A percentile compares a stretch with the other conserved stretches of the same genome.
Evolutionary conservation across 495 filamentous ascomycete genomes (phyloP).

Genomic region (Penicillium tannophilum): DNA sequence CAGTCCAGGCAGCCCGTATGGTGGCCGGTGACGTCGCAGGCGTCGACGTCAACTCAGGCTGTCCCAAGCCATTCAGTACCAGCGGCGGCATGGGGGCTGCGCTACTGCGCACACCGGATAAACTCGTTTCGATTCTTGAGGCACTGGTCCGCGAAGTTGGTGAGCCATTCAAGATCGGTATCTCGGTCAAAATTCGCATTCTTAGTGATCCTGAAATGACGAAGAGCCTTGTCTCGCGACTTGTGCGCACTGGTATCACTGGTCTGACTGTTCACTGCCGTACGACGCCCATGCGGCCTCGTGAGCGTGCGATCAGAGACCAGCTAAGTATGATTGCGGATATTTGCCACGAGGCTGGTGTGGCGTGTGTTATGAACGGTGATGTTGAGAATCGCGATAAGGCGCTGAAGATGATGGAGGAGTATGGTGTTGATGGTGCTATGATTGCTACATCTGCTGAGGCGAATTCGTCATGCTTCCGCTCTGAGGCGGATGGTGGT

Average conservation of each 20-base stretch:
- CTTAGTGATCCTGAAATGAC: conserved; percentile 76
- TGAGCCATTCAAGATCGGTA: conserved; percentile 76
- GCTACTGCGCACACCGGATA: conserved; percentile 78
- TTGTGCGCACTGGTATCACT: conserved; percentile 84
- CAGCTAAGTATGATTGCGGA: conserved; percentile 78
- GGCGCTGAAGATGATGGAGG: conserved; percentile 63
- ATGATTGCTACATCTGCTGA: conserved; percentile 97
- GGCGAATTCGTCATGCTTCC: conserved; percentile 83
- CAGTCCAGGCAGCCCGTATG: conserved; percentile 79
- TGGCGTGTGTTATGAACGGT: conserved; percentile 93
- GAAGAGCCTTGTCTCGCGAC: conserved; percentile 67
- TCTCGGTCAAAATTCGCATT: conserved; percentile 93
- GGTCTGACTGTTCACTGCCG: conserved; percentile 93
- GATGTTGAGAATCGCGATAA: conserved; percentile 75
- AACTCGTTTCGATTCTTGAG: conserved; percentile 76
- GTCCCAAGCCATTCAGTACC: conserved; percentile 94
- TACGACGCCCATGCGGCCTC: conserved; percentile 90
- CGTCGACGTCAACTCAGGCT: conserved; percentile 96
- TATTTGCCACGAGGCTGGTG: conserved; percentile 77
- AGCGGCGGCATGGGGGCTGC: conserved; percentile 94
- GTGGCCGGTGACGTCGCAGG: conserved; percentile 86
- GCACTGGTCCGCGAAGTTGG: conserved; percentile 79
- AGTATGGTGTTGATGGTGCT: conserved; percentile 85
- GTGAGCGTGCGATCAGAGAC: conserved; percentile 82
- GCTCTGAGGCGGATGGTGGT: conserved; percentile 62